Percentiles rank a stretch among this genome's conserved stretches.
phyloP scores from a whole-genome alignment of 2,329 filamentous ascomycete genomes.

The Didymella segeticola region DNA sequence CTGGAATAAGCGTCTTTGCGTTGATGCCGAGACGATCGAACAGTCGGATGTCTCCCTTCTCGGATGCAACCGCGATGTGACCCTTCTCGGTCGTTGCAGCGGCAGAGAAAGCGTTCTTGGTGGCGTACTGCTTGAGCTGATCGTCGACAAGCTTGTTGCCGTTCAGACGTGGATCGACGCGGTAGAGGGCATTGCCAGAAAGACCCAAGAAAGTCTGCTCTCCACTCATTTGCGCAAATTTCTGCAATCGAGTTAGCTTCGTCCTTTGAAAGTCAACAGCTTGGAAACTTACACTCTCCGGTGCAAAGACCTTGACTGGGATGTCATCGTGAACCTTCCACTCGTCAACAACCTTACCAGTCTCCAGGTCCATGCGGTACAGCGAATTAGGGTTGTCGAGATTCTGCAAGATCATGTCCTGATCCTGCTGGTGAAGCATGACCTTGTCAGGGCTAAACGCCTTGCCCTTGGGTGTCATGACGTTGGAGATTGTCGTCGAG shows the following conservation, averaged over 20 bases:
- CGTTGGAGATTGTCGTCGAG: constrained; percentile 95
- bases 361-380: constrained; percentile 97
- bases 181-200: constrained; percentile 90
- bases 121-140: constrained; percentile 92
- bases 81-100: constrained; percentile 95
- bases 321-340: constrained; percentile 99
- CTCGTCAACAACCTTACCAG: constrained; percentile 96
- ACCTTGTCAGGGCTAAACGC: constrained; percentile 95
- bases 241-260: constrained; percentile 56
- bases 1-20: constrained; percentile 95
- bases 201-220: constrained; percentile 95
- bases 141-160: constrained; percentile 93
- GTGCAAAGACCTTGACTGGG: constrained; percentile 86
- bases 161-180: constrained; percentile 86
- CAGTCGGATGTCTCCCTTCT: constrained; percentile 96
- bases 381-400: constrained; percentile 83
- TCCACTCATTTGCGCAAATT: constrained; percentile 96
- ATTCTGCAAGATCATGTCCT: constrained; percentile 89
- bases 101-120: constrained; percentile 97
- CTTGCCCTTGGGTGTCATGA: constrained; percentile 80
- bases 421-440: constrained; percentile 91
- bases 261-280: neutral
- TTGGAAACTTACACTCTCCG: constrained; percentile 70
- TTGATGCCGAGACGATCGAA: constrained; percentile 97
- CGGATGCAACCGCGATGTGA: constrained; percentile 94